Conservation (phyloP, 2,329 filamentous ascomycete genomes). For the Talaromyces sp. region DNA sequence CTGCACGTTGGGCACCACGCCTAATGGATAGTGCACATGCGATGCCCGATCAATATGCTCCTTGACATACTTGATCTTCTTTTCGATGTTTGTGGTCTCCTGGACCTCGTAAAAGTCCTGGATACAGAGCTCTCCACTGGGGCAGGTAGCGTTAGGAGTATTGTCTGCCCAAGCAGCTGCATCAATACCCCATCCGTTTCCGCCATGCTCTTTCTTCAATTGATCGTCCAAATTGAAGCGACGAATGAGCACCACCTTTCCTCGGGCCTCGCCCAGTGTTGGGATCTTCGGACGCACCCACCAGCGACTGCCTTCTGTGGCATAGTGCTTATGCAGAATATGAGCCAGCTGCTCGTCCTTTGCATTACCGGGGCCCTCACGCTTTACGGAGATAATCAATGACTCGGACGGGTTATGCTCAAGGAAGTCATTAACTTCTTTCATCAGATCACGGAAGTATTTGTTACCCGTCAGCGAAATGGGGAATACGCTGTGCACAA, state of each 20-base stretch:
- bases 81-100: constrained; percentile 72
- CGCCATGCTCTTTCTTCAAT: constrained; percentile 49
- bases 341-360: constrained; percentile 77
- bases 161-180: constrained; percentile 82
- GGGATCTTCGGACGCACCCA: constrained; percentile 78
- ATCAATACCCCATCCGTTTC: constrained; percentile 60
- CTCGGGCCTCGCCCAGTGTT: constrained; percentile 74
- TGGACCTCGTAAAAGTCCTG: constrained; percentile 95
- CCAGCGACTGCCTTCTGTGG: constrained; percentile 64
- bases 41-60: constrained; percentile 77
- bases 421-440: constrained; percentile 74
- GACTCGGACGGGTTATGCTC: constrained; percentile 77
- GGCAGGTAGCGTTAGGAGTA: constrained; percentile 71
- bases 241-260: constrained; percentile 81
- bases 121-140: constrained; percentile 74
- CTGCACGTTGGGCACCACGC: constrained; percentile 41
- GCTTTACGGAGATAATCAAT: constrained; percentile 84
- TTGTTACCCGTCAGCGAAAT: constrained; percentile 80
- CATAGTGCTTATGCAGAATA: constrained; percentile 74
- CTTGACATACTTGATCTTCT: constrained; percentile 74
- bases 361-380: constrained; percentile 80
- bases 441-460: constrained; percentile 73
- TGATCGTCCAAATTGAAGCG: constrained; percentile 69
- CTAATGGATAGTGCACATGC: constrained; percentile 49
- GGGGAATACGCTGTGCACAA: constrained; percentile 90